Evolutionary conservation across 2,329 filamentous ascomycete species (phyloP), one percentile per base, ranked within the genome.

Genomic region (Verruconis gallopava): DNA sequence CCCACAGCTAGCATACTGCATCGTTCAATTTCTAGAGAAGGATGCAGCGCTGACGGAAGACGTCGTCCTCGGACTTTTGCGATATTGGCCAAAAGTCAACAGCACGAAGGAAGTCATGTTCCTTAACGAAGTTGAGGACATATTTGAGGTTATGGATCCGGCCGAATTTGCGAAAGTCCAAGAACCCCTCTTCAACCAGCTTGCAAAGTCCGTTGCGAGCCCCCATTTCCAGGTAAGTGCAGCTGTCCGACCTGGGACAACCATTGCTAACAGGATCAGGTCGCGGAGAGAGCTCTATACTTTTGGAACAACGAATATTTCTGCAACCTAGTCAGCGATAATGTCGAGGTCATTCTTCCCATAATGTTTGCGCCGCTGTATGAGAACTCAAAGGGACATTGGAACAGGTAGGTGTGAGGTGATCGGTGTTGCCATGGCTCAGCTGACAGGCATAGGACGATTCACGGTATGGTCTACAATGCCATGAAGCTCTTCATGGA

Each of bases 251-350:
- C 18, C 9, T 15, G 19, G 6, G 20, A 40, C 30, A 19, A 5
- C 4, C 9, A 37, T 6, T 25, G 9, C 34, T 37, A 33, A 33
- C 21, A 25, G 15, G 30, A 15, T 22, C 47, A 77, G 73, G 91
- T 98, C 45, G 91, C 91, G 14, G 91, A 98, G 66, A 79, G 91
- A 50, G 91, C 91, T 4, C 72, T 98, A 20, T 98, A 98, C 66
- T 98, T 98, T 68, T 98, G 91, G 91, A 98, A 98, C 71, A 98
- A 98, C 57, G 91, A 98, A 62, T 98, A 98, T 62, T 98, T 98
- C 66, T 98, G 91, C 71, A 98, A 96, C 57, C 72, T 98, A 45
- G 91, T 98, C 51, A 95, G 88, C 67, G 91, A 98, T 65, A 98
- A 98, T 55, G 91, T 98, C 43, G 89, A 96, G 56, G 89, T 94